Evolutionary conservation across 2,329 filamentous ascomycete genomes (phyloP).

Genomic region (Didymosphaeria variabile): DNA sequence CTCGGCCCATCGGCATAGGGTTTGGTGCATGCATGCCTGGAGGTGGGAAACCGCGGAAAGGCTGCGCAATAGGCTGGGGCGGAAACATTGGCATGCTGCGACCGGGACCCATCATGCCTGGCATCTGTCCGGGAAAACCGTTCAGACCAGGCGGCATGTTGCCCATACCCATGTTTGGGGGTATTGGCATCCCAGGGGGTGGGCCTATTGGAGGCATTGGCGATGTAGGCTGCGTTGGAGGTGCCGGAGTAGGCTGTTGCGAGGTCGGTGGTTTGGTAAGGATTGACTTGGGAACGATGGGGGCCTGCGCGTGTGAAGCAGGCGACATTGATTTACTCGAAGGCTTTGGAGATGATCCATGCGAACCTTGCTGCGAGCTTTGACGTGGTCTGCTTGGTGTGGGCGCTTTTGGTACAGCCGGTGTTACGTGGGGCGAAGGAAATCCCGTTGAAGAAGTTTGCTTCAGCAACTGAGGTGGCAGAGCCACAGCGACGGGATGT

Average conservation of each 20-base stretch:
- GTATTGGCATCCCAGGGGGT: conserved; percentile 66
- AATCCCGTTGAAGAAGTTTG: conserved; percentile 62
- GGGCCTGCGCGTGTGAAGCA: conserved; percentile 70
- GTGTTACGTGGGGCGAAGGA: conserved; percentile 85
- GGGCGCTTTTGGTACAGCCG: conserved; percentile 81
- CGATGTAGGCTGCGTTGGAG: conserved; percentile 67
- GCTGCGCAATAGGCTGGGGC: conserved; percentile 61
- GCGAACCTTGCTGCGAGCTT: conserved; percentile 79
- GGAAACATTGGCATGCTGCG: conserved; percentile 65
- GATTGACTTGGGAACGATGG: conserved; percentile 70
- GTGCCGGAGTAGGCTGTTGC: conserved; percentile 56
- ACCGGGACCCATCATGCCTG: conserved; percentile 63
- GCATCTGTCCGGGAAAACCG: conserved; percentile 59
- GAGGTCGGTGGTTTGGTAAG: conserved; percentile 65
- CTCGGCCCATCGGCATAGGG: conserved; percentile 65
- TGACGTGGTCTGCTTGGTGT: conserved; percentile 81
- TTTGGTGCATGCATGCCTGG: conserved; percentile 67
- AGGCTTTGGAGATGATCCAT: conserved; percentile 73
- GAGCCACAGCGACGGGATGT: conserved; percentile 56
- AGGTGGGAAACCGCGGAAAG: conserved; percentile 64
- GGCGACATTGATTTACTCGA: conserved; percentile 70
- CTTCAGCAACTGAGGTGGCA: conserved; percentile 64
- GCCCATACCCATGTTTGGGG: conserved; percentile 58
- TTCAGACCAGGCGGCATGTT: conserved; percentile 60
- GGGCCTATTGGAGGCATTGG: conserved; percentile 71